Evolutionary conservation across 305 asterid genomes (phyloP).

Genomic region (Fraxinus baroniana): DNA sequence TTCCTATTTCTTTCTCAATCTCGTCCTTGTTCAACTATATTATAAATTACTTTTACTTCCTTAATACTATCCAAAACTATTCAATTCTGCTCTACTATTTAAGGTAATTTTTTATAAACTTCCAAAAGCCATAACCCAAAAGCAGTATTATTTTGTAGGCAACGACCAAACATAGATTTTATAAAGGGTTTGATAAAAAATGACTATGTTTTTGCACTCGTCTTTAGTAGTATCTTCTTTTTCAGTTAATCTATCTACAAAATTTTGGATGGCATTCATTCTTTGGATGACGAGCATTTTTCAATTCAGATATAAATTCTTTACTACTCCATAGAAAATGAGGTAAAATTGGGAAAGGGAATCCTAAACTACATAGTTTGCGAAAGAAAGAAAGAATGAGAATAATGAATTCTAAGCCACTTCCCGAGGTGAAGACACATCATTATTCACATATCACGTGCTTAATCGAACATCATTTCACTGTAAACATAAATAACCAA

Average conservation of each 20-base stretch:
- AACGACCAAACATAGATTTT: background rate
- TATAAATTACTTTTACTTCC: background rate
- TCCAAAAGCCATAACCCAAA: background rate
- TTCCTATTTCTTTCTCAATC: background rate
- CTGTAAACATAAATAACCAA: background rate
- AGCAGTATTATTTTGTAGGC: background rate
- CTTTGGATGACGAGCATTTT: background rate
- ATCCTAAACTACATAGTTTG: background rate
- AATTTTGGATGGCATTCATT: background rate
- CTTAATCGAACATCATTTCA: background rate
- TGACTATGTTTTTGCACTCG: background rate
- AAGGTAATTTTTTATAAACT: background rate
- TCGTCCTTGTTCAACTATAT: background rate
- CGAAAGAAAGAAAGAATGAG: background rate
- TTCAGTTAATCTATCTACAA: background rate
- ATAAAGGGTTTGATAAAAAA: background rate
- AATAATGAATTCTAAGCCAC: background rate
- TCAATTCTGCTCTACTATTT: background rate
- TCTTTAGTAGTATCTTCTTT: background rate
- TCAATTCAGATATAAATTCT: background rate
- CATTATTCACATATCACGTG: background rate
- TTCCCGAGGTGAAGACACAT: background rate
- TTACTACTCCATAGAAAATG: background rate
- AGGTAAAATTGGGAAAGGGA: background rate
- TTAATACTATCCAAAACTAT: background rate